phyloP scores from a whole-genome alignment of 1,284 basidiomycete species.

The Schizopora paradoxa region DNA sequence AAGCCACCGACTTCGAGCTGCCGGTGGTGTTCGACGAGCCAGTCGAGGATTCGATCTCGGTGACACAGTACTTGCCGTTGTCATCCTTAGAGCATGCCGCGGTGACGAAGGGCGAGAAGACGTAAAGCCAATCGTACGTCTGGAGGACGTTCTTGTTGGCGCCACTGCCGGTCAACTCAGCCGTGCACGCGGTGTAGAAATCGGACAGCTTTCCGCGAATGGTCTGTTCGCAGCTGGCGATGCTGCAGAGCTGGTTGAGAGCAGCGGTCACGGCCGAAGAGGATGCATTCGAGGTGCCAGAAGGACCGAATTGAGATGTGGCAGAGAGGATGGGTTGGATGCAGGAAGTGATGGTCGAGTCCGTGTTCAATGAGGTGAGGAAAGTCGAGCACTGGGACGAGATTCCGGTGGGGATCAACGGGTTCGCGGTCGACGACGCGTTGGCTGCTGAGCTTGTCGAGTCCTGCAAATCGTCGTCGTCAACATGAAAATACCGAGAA shows the following conservation, averaged over 20 bases:
- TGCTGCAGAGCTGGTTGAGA: constrained; percentile 55
- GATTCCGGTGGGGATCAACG: constrained; percentile 62
- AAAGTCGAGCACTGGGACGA: constrained; percentile 53
- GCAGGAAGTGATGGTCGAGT: constrained; percentile 57
- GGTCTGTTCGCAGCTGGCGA: constrained; percentile 39
- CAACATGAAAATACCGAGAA: constrained; percentile 4
- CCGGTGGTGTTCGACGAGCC: constrained; percentile 19
- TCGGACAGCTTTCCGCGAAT: constrained; percentile 57
- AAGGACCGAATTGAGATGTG: constrained; percentile 55
- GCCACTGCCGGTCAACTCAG: constrained; percentile 55
- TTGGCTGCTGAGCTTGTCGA: constrained; percentile 27
- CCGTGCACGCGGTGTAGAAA: constrained; percentile 66
- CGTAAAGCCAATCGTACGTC: constrained; percentile 78
- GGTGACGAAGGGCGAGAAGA: constrained; percentile 53
- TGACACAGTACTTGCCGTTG: constrained; percentile 62
- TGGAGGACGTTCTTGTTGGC: constrained; percentile 46
- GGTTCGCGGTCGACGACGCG: constrained; percentile 31
- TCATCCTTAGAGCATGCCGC: constrained; percentile 76
- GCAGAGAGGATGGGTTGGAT: constrained; percentile 59
- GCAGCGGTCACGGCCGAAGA: constrained; percentile 44
- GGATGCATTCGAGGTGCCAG: constrained; percentile 36
- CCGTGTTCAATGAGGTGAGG: constrained; percentile 57
- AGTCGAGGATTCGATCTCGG: constrained; percentile 32
- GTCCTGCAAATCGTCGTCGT: constrained; percentile 18
- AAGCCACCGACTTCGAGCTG: constrained; percentile 11